These are phyloP conservation scores for Nannizziopsis arthrosporioides DNA, from an alignment of 2,329 filamentous ascomycete genomes.

Conservation along the genomic window DNA sequence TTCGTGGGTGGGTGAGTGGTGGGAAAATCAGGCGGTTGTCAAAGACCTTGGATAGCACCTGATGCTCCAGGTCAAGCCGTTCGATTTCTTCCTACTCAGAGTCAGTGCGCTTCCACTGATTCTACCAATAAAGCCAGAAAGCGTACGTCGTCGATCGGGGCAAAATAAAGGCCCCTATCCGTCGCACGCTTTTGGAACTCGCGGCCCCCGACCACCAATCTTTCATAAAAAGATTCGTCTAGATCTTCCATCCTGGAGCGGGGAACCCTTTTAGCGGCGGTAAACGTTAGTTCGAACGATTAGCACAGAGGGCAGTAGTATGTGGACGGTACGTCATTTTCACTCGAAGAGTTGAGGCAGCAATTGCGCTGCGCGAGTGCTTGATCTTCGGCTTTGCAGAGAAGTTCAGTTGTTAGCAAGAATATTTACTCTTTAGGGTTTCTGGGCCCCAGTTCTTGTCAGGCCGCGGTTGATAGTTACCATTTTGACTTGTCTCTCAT, in stretches of 20 bases:
- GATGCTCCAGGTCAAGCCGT: conserved; percentile 52
- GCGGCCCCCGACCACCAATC: conserved; percentile 49
- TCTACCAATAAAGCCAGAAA: conserved; percentile 2
- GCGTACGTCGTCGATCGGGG: conserved; percentile 58
- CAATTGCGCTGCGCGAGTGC: background rate
- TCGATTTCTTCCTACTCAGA: conserved; percentile 53
- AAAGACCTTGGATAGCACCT: conserved; percentile 52
- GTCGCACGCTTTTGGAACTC: conserved; percentile 57
- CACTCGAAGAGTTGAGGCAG: background rate
- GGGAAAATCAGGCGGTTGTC: conserved; percentile 59
- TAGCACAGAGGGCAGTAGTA: background rate
- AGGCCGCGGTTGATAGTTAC: too few species aligned
- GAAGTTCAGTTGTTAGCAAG: too few species aligned
- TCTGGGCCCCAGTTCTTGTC: too few species aligned
- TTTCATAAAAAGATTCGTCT: conserved; percentile 49
- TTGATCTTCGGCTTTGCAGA: background rate
- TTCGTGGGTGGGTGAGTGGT: conserved; percentile 46
- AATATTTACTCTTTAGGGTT: too few species aligned
- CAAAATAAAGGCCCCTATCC: conserved; percentile 53
- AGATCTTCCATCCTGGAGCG: conserved; percentile 40
- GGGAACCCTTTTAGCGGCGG: conserved; percentile 26
- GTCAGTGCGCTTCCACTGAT: conserved; percentile 3
- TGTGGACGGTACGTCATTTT: conserved; percentile 9
- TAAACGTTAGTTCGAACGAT: conserved; percentile 1
- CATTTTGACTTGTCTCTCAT: background rate